These are phyloP conservation scores for Neofusicoccum parvum DNA, from an alignment of 2,329 filamentous ascomycete species.

Conservation along the genomic window DNA sequence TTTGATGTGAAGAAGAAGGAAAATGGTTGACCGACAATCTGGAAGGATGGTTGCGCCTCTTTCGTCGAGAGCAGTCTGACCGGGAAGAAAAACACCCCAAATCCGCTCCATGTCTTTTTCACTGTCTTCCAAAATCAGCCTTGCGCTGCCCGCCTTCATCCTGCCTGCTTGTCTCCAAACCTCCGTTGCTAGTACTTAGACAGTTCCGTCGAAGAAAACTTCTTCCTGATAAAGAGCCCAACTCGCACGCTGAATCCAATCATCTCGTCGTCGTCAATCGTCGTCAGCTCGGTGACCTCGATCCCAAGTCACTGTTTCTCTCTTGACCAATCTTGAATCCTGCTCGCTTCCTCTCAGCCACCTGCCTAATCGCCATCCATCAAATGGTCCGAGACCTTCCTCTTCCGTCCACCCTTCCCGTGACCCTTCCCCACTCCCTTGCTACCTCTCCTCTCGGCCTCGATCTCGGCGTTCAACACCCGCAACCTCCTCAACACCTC, in stretches of 20 bases:
- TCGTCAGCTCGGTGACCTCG: background rate
- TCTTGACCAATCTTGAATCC: background rate
- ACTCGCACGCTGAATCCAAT: constrained; percentile 2
- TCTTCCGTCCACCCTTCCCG: constrained; percentile 13
- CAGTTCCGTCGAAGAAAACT: background rate
- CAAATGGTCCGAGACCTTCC: background rate
- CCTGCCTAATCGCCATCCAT: constrained; percentile 10
- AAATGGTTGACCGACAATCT: background rate
- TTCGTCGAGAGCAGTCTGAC: background rate
- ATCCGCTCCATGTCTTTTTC: too few species aligned
- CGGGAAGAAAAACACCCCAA: background rate
- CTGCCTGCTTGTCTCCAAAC: background rate
- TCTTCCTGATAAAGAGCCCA: background rate
- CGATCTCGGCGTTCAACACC: constrained; percentile 11
- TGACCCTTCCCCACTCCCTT: constrained; percentile 15
- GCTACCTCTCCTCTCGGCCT: constrained; percentile 6
- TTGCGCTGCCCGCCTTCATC: too few species aligned
- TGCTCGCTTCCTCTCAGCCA: background rate
- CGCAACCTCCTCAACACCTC: constrained; percentile 10
- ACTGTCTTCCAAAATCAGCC: too few species aligned
- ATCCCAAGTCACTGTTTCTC: background rate
- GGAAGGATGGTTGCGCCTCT: background rate
- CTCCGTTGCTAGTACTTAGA: background rate
- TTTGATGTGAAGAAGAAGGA: background rate
- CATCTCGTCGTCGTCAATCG: constrained; percentile 10